A percentile compares a stretch with the other conserved stretches of the same genome.
These are phyloP conservation scores for Tremellales sp. DNA, from an alignment of 1,284 basidiomycete genomes.

Conservation along the genomic window DNA sequence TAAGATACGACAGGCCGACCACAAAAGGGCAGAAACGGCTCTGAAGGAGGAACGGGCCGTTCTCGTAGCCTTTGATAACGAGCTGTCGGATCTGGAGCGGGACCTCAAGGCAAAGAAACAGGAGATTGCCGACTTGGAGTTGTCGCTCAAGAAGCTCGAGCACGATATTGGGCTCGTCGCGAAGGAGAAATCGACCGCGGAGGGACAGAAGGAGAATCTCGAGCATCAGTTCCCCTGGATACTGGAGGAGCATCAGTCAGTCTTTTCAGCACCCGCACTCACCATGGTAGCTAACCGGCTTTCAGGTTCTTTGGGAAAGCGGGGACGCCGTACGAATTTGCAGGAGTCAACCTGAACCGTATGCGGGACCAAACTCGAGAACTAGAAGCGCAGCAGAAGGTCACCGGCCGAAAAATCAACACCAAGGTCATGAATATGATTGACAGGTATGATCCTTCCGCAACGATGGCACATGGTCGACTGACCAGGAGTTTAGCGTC, in stretches of 20 bases:
- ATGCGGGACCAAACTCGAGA: constrained; percentile 67
- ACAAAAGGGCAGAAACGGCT: constrained; percentile 64
- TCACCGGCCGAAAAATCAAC: constrained; percentile 93
- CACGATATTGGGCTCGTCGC: constrained; percentile 54
- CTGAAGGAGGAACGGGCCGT: constrained; percentile 80
- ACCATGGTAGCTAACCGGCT: neutral
- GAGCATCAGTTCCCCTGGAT: constrained; percentile 91
- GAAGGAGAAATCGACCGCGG: constrained; percentile 56
- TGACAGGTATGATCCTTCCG: constrained; percentile 64
- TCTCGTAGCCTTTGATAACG: constrained; percentile 79
- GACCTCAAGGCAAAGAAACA: constrained; percentile 79
- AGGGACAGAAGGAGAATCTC: constrained; percentile 55
- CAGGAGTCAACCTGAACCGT: constrained; percentile 62
- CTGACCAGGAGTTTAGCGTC: constrained; percentile 57
- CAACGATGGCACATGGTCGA: neutral
- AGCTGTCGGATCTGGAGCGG: constrained; percentile 75
- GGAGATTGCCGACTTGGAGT: constrained; percentile 66
- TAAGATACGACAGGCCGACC: constrained; percentile 51
- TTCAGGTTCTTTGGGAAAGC: constrained; percentile 68
- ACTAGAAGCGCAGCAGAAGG: constrained; percentile 74
- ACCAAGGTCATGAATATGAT: constrained; percentile 95
- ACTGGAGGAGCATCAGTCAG: constrained; percentile 73
- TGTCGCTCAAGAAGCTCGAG: constrained; percentile 60
- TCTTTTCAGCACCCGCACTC: constrained; percentile 14
- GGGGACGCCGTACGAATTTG: constrained; percentile 81